Percentiles rank a stretch among this genome's conserved stretches.
Evolutionary conservation across 208 protist genomes (phyloP).

Genomic region (Herpetomonas tarakana): DNA sequence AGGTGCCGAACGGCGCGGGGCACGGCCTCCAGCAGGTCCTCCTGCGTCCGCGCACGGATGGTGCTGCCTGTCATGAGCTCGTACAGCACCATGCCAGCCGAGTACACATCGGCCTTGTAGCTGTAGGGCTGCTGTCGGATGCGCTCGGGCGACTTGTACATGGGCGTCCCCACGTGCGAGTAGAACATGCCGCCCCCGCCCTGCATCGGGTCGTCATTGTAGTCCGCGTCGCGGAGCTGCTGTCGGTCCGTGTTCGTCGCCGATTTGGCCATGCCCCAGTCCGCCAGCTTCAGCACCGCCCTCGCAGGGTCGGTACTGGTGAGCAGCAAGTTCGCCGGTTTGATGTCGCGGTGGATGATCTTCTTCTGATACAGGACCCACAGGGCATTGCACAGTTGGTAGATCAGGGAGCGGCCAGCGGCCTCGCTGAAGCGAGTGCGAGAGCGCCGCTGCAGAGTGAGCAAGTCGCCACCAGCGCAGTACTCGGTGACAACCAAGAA

Average conservation of each 20-base stretch:
- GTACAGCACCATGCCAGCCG: slow-evolving; percentile 74
- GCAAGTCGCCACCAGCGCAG: slow-evolving; percentile 61
- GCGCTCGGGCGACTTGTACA: slow-evolving; percentile 80
- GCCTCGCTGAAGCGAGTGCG: slow-evolving; percentile 9
- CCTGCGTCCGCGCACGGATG: slow-evolving; percentile 33
- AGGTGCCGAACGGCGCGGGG: slow-evolving; percentile 14
- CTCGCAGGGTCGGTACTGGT: slow-evolving; percentile 39
- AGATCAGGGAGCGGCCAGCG: slow-evolving; percentile 43
- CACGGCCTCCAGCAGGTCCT: slow-evolving; percentile 23
- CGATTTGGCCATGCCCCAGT: slow-evolving; percentile 68
- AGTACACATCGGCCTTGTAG: slow-evolving; percentile 76
- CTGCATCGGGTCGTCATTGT: background rate
- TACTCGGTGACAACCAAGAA: slow-evolving; percentile 59
- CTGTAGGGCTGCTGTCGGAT: slow-evolving; percentile 51
- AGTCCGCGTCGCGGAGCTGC: background rate
- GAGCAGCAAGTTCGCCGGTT: slow-evolving; percentile 85
- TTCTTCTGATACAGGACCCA: slow-evolving; percentile 29
- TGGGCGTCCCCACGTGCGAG: slow-evolving; percentile 52
- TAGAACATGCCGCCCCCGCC: slow-evolving; percentile 33
- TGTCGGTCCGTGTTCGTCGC: slow-evolving; percentile 5
- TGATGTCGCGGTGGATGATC: slow-evolving; percentile 89
- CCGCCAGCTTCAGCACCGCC: slow-evolving; percentile 58
- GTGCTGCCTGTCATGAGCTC: slow-evolving; percentile 61
- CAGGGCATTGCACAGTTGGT: slow-evolving; percentile 63
- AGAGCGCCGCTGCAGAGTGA: background rate